These are phyloP conservation scores for Aureobasidium lini DNA, from an alignment of 2,329 filamentous ascomycete species.

Conservation along the genomic window DNA sequence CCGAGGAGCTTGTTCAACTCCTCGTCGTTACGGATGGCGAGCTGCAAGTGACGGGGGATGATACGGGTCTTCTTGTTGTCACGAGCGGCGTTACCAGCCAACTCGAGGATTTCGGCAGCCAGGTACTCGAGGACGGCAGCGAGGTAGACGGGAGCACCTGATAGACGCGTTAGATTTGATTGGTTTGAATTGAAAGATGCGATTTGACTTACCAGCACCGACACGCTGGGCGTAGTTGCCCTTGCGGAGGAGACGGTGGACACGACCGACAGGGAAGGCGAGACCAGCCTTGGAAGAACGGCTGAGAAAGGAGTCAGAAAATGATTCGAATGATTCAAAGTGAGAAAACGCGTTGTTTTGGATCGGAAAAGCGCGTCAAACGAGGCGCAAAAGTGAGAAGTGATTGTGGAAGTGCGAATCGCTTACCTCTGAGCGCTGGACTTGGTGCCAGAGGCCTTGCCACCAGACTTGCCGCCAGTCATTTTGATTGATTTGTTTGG, in stretches of 20 bases:
- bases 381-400: slow-evolving; percentile 16
- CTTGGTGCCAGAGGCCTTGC: slow-evolving; percentile 99
- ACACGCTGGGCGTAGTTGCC: slow-evolving; percentile 99
- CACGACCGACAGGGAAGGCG: slow-evolving; percentile 97
- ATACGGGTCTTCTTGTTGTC: slow-evolving; percentile 99
- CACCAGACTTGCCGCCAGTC: slow-evolving; percentile 99
- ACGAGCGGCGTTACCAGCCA: slow-evolving; percentile 96
- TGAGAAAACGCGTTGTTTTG: slow-evolving; percentile 24
- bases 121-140: slow-evolving; percentile 98
- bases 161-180: slow-evolving; percentile 22
- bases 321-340: slow-evolving; percentile 15
- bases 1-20: slow-evolving; percentile 98
- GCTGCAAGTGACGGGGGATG: slow-evolving; percentile 96
- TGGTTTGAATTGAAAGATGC: slow-evolving; percentile 1
- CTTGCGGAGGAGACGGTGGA: slow-evolving; percentile 97
- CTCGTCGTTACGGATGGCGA: slow-evolving; percentile 98
- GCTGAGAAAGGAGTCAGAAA: slow-evolving; percentile 49
- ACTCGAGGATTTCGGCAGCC: slow-evolving; percentile 95
- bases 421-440: slow-evolving; percentile 90
- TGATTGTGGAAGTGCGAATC: slow-evolving; percentile 27
- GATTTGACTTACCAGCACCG: slow-evolving; percentile 64
- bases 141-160: slow-evolving; percentile 86
- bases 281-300: slow-evolving; percentile 99
- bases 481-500: slow-evolving; percentile 64
- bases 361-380: slow-evolving; percentile 37